Conservation (phyloP, 2,329 filamentous ascomycete species). For the Epichloe hybrida region DNA sequence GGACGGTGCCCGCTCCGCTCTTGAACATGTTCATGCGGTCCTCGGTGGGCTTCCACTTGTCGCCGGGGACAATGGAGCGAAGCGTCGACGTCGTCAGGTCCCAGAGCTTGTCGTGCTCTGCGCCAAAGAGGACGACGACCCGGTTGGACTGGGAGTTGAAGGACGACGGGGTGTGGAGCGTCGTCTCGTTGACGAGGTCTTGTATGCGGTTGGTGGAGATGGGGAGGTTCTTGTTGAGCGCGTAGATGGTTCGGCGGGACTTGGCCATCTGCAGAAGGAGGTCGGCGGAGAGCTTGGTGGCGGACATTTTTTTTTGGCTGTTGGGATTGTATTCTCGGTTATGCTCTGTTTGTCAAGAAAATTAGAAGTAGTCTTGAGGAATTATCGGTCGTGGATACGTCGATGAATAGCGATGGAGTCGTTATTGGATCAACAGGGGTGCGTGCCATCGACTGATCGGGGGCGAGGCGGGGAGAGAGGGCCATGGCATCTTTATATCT, state of each 20-base stretch:
- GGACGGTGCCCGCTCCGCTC: constrained; percentile 63
- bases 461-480: too few relatives aligned
- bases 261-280: constrained; percentile 51
- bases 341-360: constrained; percentile 1
- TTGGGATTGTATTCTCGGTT: constrained; percentile 3
- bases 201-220: constrained; percentile 39
- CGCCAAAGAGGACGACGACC: constrained; percentile 62
- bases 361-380: too few relatives aligned
- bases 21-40: constrained; percentile 43
- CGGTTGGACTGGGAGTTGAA: constrained; percentile 87
- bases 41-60: constrained; percentile 42
- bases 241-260: constrained; percentile 56
- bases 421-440: too few relatives aligned
- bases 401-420: too few relatives aligned
- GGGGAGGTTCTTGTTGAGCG: constrained; percentile 49
- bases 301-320: constrained; percentile 21
- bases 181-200: constrained; percentile 49
- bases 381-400: too few relatives aligned
- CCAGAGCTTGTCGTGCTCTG: constrained; percentile 83
- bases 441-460: too few relatives aligned
- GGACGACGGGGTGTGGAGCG: constrained; percentile 59
- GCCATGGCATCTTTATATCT: too few relatives aligned
- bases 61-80: constrained; percentile 46
- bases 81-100: constrained; percentile 46
- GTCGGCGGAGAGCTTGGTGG: constrained; percentile 29